phyloP scores from a whole-genome alignment of 1,284 basidiomycete genomes.

The Bondarzewia mesenterica region DNA sequence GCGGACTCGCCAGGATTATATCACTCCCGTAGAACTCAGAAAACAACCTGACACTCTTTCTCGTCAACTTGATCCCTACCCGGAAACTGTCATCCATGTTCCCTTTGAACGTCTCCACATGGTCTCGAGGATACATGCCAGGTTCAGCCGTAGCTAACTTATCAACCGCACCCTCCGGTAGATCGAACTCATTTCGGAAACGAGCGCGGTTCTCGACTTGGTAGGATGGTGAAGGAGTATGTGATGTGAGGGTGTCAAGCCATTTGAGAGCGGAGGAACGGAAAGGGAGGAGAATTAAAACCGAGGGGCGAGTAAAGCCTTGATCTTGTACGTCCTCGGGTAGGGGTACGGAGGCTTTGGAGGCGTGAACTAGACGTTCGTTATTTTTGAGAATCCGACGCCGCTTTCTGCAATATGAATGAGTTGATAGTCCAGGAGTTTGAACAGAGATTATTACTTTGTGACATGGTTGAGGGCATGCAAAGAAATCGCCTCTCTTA shows the following conservation, averaged over 20 bases:
- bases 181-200: slow-evolving; percentile 76
- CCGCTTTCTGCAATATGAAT: slow-evolving; percentile 62
- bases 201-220: slow-evolving; percentile 84
- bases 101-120: slow-evolving; percentile 92
- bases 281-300: slow-evolving; percentile 88
- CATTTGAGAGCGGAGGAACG: slow-evolving; percentile 83
- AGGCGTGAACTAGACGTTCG: slow-evolving; percentile 70
- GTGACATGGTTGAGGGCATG: slow-evolving; percentile 82
- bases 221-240: slow-evolving; percentile 55
- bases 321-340: slow-evolving; percentile 86
- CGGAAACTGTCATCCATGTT: slow-evolving; percentile 96
- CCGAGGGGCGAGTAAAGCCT: slow-evolving; percentile 94
- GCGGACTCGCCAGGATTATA: slow-evolving; percentile 87
- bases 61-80: slow-evolving; percentile 87
- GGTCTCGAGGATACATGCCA: slow-evolving; percentile 82
- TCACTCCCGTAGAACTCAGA: slow-evolving; percentile 89
- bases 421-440: background rate
- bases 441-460: slow-evolving; percentile 43
- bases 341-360: slow-evolving; percentile 44
- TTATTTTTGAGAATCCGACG: slow-evolving; percentile 91
- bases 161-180: slow-evolving; percentile 76
- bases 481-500: slow-evolving; percentile 62
- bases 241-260: slow-evolving; percentile 61
- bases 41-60: slow-evolving; percentile 84
- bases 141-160: slow-evolving; percentile 70